Evolutionary conservation across 495 filamentous ascomycete genomes (phyloP), one percentile per base, ranked within the genome.

Genomic region (Pyrenula massariospora): DNA sequence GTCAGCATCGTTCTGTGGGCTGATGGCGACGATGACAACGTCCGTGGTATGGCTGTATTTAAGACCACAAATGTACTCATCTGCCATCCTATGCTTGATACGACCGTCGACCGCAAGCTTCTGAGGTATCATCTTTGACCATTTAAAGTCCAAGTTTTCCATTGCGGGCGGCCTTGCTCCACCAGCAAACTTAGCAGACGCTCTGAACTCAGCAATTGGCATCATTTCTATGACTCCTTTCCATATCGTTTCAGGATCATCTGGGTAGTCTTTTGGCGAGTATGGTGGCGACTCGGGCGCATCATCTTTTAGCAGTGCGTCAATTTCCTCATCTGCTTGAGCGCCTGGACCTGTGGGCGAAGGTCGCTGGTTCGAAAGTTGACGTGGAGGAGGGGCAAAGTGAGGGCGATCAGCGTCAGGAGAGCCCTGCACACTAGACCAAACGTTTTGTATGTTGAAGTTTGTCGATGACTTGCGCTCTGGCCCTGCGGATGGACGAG

Each of bases 271-370:
- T 51, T 83, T 80, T 0, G 91, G 91, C 1, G 89, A 94, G 68
- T 95, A 96, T 3, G 87, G 85, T 3, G 88, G 87, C 10, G 89
- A 92, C 20, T 91, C 85, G 23, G 80, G 82, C 50, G 90, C 90
- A 54, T 88, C 86, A 58, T 96, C 91, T 62, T 88, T 83, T 2
- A 98, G 77, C 51, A 98, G 71, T 53, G 87, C 80, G 67, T 98
- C 93, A 48, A 98, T 90, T 58, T 98, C 93, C 15, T 89, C 81
- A 67, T 98, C 93, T 15, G 79, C 80, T 79, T 60, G 87, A 68
- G 57, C 76, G 70, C 60, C 70, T 53, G 67, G 59, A 25, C 52
- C 59, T 25, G 57, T 60, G 3, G 69, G 74, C 10, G 76, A 65
- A 15, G 73, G 70, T 54, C 62, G 60, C 24, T 62, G 60, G 31